phyloP scores from a whole-genome alignment of 2,329 filamentous ascomycete species.

The Didymella sp. region DNA sequence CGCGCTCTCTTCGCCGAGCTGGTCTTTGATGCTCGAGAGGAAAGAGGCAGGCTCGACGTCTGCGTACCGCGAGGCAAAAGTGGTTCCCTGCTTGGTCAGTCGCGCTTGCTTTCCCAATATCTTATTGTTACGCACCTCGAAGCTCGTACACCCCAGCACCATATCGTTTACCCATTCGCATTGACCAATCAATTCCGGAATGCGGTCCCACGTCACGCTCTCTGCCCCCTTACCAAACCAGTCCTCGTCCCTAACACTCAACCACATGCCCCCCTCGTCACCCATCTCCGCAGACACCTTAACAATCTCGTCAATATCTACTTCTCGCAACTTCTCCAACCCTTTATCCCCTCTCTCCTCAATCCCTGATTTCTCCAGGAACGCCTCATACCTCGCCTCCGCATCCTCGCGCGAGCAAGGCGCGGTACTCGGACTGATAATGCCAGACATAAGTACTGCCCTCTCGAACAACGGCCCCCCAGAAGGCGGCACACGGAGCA shows the following conservation, averaged over 20 bases:
- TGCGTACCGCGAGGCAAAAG: background rate
- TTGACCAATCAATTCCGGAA: constrained; percentile 22
- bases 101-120: no score
- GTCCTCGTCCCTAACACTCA: constrained; percentile 18
- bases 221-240: constrained; percentile 24
- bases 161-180: constrained; percentile 54
- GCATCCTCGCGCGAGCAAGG: constrained; percentile 20
- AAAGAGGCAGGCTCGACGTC: constrained; percentile 29
- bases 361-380: constrained; percentile 33
- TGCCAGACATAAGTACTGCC: constrained; percentile 32
- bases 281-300: constrained; percentile 5
- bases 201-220: constrained; percentile 29
- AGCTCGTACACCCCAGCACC: constrained; percentile 53
- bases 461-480: constrained; percentile 29
- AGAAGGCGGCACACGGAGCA: constrained; percentile 25
- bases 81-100: constrained; percentile 8
- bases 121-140: background rate
- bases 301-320: background rate
- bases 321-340: constrained; percentile 17
- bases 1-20: constrained; percentile 12
- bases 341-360: constrained; percentile 19
- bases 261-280: constrained; percentile 19
- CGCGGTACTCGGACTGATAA: constrained; percentile 23
- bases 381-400: constrained; percentile 14
- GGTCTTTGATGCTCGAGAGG: constrained; percentile 27